Conservation (phyloP, 176 grass and related monocot genomes). For the Aegilops longissima region DNA sequence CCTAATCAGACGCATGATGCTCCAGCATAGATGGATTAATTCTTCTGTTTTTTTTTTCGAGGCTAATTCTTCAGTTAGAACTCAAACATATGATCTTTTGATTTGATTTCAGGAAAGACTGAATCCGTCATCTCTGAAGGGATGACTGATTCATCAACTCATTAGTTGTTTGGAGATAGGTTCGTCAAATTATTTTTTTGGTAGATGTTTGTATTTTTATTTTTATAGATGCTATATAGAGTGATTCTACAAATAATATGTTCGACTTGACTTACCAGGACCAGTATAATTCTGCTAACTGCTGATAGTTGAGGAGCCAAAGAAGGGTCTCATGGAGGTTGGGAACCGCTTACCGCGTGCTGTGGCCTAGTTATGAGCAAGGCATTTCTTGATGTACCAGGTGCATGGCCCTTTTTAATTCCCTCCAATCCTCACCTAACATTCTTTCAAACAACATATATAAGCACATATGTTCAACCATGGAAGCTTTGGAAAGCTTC, state of each 20-base stretch:
- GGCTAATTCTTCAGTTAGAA: not conserved
- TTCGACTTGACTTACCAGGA: constrained; percentile 3
- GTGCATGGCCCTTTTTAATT: constrained; percentile 33
- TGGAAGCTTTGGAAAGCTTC: constrained; percentile 18
- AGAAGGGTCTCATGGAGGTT: constrained; percentile 23
- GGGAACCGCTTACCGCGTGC: not conserved
- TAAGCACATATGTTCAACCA: constrained; percentile 23
- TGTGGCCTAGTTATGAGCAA: constrained; percentile 20
- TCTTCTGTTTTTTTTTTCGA: not conserved
- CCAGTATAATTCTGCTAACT: not conserved
- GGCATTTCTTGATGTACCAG: constrained; percentile 29
- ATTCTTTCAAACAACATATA: constrained; percentile 23
- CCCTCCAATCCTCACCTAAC: constrained; percentile 52
- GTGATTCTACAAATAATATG: not conserved
- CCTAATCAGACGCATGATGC: not conserved
- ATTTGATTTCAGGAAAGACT: not conserved
- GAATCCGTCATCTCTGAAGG: not conserved
- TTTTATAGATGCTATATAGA: not conserved
- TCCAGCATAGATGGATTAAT: not conserved
- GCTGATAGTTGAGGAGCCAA: not conserved
- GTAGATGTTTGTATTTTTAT: not conserved
- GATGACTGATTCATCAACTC: not conserved
- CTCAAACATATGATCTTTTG: not conserved
- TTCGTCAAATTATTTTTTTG: not conserved
- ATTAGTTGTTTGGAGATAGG: not conserved